These are phyloP conservation scores for Schwanniomyces sp. DNA, from an alignment of 805 yeast species.

Conservation along the genomic window DNA sequence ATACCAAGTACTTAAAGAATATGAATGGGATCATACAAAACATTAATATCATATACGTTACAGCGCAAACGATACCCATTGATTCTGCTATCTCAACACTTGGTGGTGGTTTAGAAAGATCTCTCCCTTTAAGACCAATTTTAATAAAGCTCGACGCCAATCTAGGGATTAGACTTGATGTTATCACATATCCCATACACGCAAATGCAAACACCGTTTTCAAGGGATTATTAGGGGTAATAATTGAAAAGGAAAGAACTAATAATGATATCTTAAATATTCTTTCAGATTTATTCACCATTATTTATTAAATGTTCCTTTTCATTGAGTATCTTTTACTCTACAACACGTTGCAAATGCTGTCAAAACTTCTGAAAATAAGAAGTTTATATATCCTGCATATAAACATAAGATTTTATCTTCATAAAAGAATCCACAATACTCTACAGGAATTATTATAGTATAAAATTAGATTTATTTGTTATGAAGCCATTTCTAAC, in stretches of 20 bases:
- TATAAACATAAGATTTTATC: not conserved
- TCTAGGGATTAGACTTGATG: constrained; percentile 64
- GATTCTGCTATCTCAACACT: constrained; percentile 72
- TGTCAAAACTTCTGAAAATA: not conserved
- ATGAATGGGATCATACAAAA: constrained; percentile 84
- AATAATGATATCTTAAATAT: constrained; percentile 10
- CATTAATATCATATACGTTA: constrained; percentile 78
- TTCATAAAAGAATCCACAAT: too few species aligned
- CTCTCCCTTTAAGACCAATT: constrained; percentile 84
- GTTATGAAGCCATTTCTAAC: constrained; percentile 71
- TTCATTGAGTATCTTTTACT: not conserved
- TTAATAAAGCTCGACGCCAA: constrained; percentile 65
- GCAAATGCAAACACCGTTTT: constrained; percentile 66
- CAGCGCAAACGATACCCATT: constrained; percentile 86
- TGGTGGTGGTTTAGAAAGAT: constrained; percentile 77
- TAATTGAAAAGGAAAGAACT: constrained; percentile 18
- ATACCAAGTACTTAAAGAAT: constrained; percentile 72
- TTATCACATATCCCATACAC: constrained; percentile 61
- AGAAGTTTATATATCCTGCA: not conserved
- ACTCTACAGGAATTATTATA: not conserved
- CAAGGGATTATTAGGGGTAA: constrained; percentile 47
- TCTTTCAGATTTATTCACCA: not conserved
- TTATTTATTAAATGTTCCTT: not conserved
- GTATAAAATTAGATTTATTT: not conserved
- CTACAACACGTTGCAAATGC: not conserved